Evolutionary conservation across 768 basidiomycete species (phyloP).

Genomic region (Boletus rufocinnamomeus): DNA sequence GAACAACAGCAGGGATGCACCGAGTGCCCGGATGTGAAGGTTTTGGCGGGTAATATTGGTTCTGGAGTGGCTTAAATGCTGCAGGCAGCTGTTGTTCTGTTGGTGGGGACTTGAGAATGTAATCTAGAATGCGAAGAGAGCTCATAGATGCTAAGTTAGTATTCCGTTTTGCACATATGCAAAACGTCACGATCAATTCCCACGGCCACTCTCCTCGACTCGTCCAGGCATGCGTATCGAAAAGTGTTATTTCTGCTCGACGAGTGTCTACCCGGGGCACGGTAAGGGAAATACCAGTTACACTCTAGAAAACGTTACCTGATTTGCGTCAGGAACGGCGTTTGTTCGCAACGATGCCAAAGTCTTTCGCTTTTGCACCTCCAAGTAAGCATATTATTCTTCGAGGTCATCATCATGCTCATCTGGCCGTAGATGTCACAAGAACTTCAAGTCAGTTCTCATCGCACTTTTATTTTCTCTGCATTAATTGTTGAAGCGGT

Average conservation of each 20-base stretch:
- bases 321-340: slow-evolving; percentile 61
- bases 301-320: not conserved
- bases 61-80: not conserved
- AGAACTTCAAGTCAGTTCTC: slow-evolving; percentile 91
- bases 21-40: slow-evolving; percentile 13
- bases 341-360: slow-evolving; percentile 99
- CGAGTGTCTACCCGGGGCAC: slow-evolving; percentile 94
- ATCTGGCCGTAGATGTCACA: slow-evolving; percentile 73
- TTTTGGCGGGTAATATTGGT: not conserved
- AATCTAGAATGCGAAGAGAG: not conserved
- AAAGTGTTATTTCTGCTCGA: slow-evolving; percentile 99
- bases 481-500: slow-evolving; percentile 3
- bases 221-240: slow-evolving; percentile 77
- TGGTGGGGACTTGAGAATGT: not conserved
- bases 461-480: not conserved
- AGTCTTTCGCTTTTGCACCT: slow-evolving; percentile 96
- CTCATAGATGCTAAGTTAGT: no score
- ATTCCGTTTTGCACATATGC: not conserved
- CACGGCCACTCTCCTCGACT: slow-evolving; percentile 22
- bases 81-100: not conserved
- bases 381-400: slow-evolving; percentile 64
- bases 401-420: slow-evolving; percentile 5
- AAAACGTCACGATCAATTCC: slow-evolving; percentile 17
- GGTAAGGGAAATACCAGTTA: slow-evolving; percentile 46
- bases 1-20: not conserved